Evolutionary conservation across 768 basidiomycete genomes (phyloP), one percentile per base, ranked within the genome.

Genomic region (Amanita exitialis): DNA sequence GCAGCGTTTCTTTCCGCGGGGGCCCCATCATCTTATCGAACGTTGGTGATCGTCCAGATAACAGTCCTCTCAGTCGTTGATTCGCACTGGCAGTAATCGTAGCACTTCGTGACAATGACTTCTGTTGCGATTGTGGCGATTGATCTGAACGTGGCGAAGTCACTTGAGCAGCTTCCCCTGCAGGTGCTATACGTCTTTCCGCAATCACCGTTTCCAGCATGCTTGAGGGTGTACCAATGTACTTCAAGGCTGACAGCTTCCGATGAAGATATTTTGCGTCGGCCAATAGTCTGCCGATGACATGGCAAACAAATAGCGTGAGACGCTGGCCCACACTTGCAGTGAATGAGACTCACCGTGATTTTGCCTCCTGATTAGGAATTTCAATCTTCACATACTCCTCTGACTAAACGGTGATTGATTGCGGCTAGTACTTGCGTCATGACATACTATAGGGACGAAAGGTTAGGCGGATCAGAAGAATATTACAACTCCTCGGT

Each of bases 371-470:
- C 53, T 80, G 79, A 59, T 77, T 80, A 48, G 84, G 90, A 27
- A 97, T 70, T 57, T 93, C 89, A 50, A 96, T 81, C 61, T 76
- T 80, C 47, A 73, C 73, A 66, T 85, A 95, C 62, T 93, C 91
- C 60, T 94, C 90, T 35, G 83, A 83, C n/a, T 18, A 99, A 72
- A 32, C 89, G 81, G 67, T 90, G 83, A 65, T 92, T 92, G 66
- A 97, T 93, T 12, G 90, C 84, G 16, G 88, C 88, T 54, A 97
- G 85, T 12, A 98, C 96, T 62, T 97, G 90, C 32, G 83, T 80
- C 90, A 97, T 94, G 62, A 99, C 91, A 64, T 78, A 79, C 90
- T 96, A 63, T 20, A 52, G 55, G 53, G 42, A 48, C 34, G 36
- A 51, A 41, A 51, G 25, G 37, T n/a, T 46, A 30, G 30, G 56